Percentiles rank a stretch among this genome's conserved stretches.
Conservation (phyloP, 78 protist genomes). For the Polysphondylium violaceum region DNA sequence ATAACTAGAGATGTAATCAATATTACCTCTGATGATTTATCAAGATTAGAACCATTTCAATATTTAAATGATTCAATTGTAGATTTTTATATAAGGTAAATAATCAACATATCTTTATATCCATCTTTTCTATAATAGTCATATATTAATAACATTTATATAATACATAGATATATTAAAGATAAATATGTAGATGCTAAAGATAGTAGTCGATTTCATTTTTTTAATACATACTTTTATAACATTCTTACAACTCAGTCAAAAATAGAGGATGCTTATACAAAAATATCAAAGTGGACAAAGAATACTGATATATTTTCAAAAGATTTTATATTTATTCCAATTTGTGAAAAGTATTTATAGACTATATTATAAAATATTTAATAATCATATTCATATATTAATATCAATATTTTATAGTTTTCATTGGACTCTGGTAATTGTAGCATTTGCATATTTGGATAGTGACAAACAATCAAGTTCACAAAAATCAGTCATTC, state of each 20-base stretch:
- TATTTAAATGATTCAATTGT: slow-evolving; percentile 69
- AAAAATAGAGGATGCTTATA: slow-evolving; percentile 8
- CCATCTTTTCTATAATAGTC: background rate
- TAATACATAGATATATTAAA: slow-evolving; percentile 33
- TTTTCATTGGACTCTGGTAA: slow-evolving; percentile 72
- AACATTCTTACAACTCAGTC: slow-evolving; percentile 5
- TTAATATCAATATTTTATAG: background rate
- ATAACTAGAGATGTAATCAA: slow-evolving; percentile 34
- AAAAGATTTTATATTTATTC: slow-evolving; percentile 72
- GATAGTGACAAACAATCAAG: slow-evolving; percentile 23
- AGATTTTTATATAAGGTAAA: slow-evolving; percentile 70
- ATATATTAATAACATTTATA: background rate
- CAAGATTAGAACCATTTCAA: slow-evolving; percentile 58
- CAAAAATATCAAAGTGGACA: slow-evolving; percentile 73
- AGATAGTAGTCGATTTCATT: slow-evolving; percentile 41
- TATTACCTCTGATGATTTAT: slow-evolving; percentile 57
- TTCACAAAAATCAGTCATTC: slow-evolving; percentile 27
- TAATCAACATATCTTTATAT: too few species aligned
- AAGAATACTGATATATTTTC: slow-evolving; percentile 58
- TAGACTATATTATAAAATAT: background rate
- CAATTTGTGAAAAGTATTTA: slow-evolving; percentile 71
- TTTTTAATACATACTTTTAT: slow-evolving; percentile 77
- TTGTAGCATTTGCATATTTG: slow-evolving; percentile 42
- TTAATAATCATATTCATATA: background rate
- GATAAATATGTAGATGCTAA: slow-evolving; percentile 15